Conservation (phyloP, 2,329 filamentous ascomycete species). For the Venturia effusa region DNA sequence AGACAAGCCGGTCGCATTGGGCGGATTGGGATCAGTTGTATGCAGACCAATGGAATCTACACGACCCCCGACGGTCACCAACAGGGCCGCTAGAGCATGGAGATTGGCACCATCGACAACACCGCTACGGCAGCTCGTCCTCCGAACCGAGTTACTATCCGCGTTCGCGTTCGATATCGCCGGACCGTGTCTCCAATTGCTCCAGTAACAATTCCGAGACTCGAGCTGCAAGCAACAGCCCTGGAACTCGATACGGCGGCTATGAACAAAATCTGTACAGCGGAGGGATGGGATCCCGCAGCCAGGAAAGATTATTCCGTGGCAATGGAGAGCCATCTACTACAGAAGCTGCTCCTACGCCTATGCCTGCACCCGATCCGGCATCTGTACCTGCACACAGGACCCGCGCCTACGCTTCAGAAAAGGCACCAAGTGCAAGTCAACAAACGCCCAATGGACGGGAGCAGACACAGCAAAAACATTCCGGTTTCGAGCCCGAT, state of each 20-base stretch:
- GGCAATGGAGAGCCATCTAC: neutral
- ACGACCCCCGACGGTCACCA: neutral
- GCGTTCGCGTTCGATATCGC: neutral
- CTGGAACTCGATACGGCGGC: neutral
- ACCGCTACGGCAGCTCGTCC: neutral
- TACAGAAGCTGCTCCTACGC: too few relatives aligned
- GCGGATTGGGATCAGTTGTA: neutral
- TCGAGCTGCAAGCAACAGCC: neutral
- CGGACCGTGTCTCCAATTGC: neutral
- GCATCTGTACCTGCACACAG: too few relatives aligned
- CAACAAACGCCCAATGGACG: neutral
- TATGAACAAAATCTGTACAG: neutral
- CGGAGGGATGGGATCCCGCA: neutral
- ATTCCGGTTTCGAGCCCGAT: neutral
- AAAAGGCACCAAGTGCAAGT: neutral
- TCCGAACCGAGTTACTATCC: neutral
- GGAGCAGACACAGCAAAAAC: neutral
- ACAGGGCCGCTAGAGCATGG: neutral
- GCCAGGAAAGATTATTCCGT: neutral
- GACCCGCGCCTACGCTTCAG: neutral
- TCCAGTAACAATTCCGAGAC: neutral
- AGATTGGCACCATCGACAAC: neutral
- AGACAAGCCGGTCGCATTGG: neutral
- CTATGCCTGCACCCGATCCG: neutral
- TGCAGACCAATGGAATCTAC: neutral